Percentiles rank a stretch among this genome's conserved stretches.
Conservation (phyloP, 116 monocot species). For the Phalaenopsis hybrid region DNA sequence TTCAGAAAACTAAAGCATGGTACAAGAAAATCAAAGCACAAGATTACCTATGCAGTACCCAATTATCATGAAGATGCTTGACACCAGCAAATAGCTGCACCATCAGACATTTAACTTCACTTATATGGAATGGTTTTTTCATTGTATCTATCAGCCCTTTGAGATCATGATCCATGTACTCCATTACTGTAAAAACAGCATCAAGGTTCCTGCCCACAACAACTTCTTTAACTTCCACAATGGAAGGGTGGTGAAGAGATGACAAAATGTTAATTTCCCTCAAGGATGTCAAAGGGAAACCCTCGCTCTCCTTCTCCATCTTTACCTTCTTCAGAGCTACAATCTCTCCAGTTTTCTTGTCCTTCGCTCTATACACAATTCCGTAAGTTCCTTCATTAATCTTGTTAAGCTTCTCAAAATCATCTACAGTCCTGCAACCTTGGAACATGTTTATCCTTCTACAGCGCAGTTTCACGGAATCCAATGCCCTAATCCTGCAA, state of each 20-base stretch:
- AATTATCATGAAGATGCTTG: constrained; percentile 63
- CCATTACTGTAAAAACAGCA: constrained; percentile 70
- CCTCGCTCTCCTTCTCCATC: constrained; percentile 71
- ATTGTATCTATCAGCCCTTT: constrained; percentile 56
- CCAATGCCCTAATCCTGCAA: constrained; percentile 11
- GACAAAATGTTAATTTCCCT: constrained; percentile 67
- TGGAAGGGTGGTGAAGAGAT: constrained; percentile 58
- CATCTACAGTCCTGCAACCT: constrained; percentile 68
- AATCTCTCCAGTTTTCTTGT: constrained; percentile 55
- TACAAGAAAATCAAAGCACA: not conserved
- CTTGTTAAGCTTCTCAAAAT: constrained; percentile 65
- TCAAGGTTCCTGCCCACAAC: constrained; percentile 51
- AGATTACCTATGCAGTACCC: constrained; percentile 68
- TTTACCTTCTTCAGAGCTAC: constrained; percentile 79
- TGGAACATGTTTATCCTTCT: constrained; percentile 59
- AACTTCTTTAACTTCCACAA: constrained; percentile 76
- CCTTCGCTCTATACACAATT: constrained; percentile 66
- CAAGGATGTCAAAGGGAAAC: constrained; percentile 54
- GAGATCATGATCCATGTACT: constrained; percentile 75
- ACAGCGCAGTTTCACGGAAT: constrained; percentile 21
- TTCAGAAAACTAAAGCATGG: not conserved
- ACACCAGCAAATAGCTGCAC: constrained; percentile 50
- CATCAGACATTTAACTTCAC: constrained; percentile 70
- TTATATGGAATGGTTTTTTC: constrained; percentile 63
- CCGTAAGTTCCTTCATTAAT: constrained; percentile 75